Evolutionary conservation across 805 yeast species (phyloP), one percentile per base, ranked within the genome.

Genomic region (Candida gorgasii): DNA sequence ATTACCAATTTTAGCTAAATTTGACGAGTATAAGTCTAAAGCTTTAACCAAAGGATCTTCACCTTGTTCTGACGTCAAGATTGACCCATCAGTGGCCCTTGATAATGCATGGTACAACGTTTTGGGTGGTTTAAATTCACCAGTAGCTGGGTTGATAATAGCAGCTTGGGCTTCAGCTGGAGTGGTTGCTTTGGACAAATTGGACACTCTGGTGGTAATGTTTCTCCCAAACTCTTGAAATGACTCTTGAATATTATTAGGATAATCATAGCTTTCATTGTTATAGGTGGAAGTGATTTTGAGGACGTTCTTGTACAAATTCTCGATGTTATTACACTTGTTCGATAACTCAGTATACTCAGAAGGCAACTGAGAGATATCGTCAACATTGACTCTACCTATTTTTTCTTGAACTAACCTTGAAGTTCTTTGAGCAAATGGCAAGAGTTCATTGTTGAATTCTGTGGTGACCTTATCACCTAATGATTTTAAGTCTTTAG

Each of bases 161-260:
- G 87, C 85, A 11, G 85, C 79, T 67, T 87, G 93, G 4, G 90
- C 92, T 59, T 87, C 95, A n/a, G 80, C 76, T 1, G 92, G 87
- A 17, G 85, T 75, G 36, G 84, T 75, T 11, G 89, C 95, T 57
- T 75, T 78, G 13, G 89, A 77, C 46, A 86, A 71, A 47, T 80
- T 85, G 45, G 76, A 72, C 36, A 86, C 83, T 52, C 86, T 78
- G 42, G 74, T 71, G 39, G 82, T 72, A 46, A 87, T 73, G 50
- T 75, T 76, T 63, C 81, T 81, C 40, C 89, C 82, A 45, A 86
- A 75, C 48, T 84, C 90, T 38, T 75, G 73, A 49, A 87, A 78
- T n/a, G 89, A 80, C 58, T 88, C 96, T 54, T 78, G 78, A 50
- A 82, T 69, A 54, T 83, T 82, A 42, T 80, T 78, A 8, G 96